A percentile compares a stretch with the other conserved stretches of the same genome.
phyloP scores from a whole-genome alignment of 495 filamentous ascomycete genomes.

The Penicillium samsonianum region DNA sequence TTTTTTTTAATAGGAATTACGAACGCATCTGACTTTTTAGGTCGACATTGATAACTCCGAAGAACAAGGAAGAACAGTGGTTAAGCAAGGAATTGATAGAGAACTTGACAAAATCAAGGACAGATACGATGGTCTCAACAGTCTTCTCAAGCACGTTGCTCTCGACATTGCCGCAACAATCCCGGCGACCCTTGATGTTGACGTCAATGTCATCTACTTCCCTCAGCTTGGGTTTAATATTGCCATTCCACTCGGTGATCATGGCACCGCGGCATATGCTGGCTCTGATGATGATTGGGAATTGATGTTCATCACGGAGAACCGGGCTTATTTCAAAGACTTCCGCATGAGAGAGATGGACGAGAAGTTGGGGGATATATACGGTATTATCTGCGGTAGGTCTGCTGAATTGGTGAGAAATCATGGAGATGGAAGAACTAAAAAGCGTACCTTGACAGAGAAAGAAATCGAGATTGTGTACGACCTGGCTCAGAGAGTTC shows the following conservation, averaged over 20 bases:
- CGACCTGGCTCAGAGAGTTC: slow-evolving; percentile 68
- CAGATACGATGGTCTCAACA: slow-evolving; percentile 73
- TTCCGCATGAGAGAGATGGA: slow-evolving; percentile 82
- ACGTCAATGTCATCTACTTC: slow-evolving; percentile 82
- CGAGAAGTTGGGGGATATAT: slow-evolving; percentile 78
- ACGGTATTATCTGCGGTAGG: slow-evolving; percentile 77
- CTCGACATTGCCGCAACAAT: slow-evolving; percentile 59
- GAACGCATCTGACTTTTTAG: slow-evolving; percentile 31
- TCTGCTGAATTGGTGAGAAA: background rate
- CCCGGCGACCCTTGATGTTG: slow-evolving; percentile 59
- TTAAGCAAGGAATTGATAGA: slow-evolving; percentile 70
- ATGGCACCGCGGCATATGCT: slow-evolving; percentile 63
- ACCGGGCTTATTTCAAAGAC: slow-evolving; percentile 84
- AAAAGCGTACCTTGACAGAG: slow-evolving; percentile 49
- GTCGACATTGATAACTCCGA: slow-evolving; percentile 83
- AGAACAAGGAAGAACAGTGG: slow-evolving; percentile 70
- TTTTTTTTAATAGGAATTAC: background rate
- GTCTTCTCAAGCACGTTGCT: slow-evolving; percentile 68
- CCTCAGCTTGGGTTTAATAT: slow-evolving; percentile 91
- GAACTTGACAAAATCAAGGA: slow-evolving; percentile 78
- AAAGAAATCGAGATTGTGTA: slow-evolving; percentile 90
- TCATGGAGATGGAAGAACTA: slow-evolving; percentile 1
- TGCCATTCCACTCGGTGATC: slow-evolving; percentile 64
- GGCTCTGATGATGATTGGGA: slow-evolving; percentile 71
- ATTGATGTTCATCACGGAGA: slow-evolving; percentile 72